Conservation (phyloP, 495 filamentous ascomycete genomes). For the Thermothielavioides terrestris region DNA sequence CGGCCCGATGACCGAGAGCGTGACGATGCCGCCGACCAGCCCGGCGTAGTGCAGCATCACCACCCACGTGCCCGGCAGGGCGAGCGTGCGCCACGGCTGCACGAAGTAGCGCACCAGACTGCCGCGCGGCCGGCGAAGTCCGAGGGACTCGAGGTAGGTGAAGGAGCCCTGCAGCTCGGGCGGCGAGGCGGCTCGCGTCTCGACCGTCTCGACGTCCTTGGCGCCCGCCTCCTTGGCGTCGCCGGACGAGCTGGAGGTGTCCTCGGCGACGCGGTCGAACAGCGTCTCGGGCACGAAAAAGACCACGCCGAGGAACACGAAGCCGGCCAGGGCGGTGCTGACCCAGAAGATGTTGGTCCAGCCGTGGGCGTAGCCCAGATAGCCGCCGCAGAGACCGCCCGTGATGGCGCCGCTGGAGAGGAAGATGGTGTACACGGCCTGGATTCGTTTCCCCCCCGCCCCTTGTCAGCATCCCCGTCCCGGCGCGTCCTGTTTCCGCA, state of each 20-base stretch:
- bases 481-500: not conserved
- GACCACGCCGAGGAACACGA: not conserved
- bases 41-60: conserved; percentile 4
- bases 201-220: not conserved
- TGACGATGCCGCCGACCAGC: not conserved
- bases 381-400: not conserved
- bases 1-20: not conserved
- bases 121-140: not conserved
- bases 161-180: not conserved
- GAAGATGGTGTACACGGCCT: conserved; percentile 5
- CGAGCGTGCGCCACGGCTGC: not conserved
- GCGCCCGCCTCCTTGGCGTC: not conserved
- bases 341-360: conserved; percentile 1
- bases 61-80: not conserved
- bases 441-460: too few relatives aligned
- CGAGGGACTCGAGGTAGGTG: not conserved
- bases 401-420: not conserved
- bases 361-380: not conserved
- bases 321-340: not conserved
- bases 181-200: not conserved
- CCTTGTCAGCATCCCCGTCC: not conserved
- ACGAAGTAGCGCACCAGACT: not conserved
- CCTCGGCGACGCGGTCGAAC: not conserved
- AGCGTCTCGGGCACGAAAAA: conserved; percentile 1
- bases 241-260: not conserved